Evolutionary conservation across 2,329 filamentous ascomycete species (phyloP).

Genomic region (Penicillium italicum): DNA sequence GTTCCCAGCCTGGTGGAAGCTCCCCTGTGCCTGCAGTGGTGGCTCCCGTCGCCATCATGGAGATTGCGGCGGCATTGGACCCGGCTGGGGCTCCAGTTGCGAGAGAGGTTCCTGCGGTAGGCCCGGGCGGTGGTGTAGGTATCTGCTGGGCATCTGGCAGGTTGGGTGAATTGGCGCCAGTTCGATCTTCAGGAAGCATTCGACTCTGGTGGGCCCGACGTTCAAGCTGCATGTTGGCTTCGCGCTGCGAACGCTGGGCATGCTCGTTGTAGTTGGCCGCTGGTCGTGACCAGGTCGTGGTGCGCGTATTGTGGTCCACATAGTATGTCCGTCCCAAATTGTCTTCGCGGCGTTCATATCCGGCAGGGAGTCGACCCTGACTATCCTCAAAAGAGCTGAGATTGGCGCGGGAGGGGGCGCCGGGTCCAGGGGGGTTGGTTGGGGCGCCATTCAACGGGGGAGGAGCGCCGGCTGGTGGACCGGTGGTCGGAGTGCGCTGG

Average conservation of each 20-base stretch:
- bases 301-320: conserved; percentile 94
- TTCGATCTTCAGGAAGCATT: conserved; percentile 91
- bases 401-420: conserved; percentile 49
- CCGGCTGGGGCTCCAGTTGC: conserved; percentile 39
- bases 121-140: conserved; percentile 45
- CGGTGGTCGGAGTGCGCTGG: conserved; percentile 34
- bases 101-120: conserved; percentile 26
- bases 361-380: conserved; percentile 86
- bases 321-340: conserved; percentile 95
- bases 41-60: conserved; percentile 91
- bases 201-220: conserved; percentile 91
- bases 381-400: conserved; percentile 94
- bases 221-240: conserved; percentile 89
- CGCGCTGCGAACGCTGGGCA: conserved; percentile 73
- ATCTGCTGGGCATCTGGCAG: conserved; percentile 53
- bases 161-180: conserved; percentile 86
- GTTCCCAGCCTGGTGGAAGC: conserved; percentile 93
- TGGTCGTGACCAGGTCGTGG: conserved; percentile 93
- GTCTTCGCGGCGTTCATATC: conserved; percentile 95
- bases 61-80: conserved; percentile 56
- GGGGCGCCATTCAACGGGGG: conserved; percentile 40
- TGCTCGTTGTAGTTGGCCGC: conserved; percentile 72
- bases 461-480: conserved; percentile 40
- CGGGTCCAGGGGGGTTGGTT: conserved; percentile 32
- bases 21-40: conserved; percentile 94